Evolutionary conservation across 345 rosid species (phyloP).

Genomic region (Balakata baccata): DNA sequence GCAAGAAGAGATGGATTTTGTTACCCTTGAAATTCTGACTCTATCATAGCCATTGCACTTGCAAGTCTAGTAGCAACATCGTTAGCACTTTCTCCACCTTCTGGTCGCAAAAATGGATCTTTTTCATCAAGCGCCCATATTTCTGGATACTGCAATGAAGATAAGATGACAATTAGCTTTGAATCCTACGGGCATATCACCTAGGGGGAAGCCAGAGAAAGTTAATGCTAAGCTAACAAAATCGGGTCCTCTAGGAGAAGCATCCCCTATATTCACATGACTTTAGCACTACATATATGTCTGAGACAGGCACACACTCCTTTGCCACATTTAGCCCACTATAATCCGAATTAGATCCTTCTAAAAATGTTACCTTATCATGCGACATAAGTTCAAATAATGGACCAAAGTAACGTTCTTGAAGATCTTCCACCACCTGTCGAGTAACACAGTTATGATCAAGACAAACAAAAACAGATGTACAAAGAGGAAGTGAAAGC

Average conservation of each 20-base stretch:
- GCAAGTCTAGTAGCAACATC: constrained; percentile 78
- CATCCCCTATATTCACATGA: not conserved
- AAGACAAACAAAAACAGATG: not conserved
- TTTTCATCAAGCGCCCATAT: constrained; percentile 87
- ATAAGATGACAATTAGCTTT: constrained; percentile 9
- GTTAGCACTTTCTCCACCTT: constrained; percentile 85
- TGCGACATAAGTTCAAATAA: constrained; percentile 71
- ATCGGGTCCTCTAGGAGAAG: not conserved
- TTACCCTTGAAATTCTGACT: constrained; percentile 76
- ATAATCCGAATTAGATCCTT: not conserved
- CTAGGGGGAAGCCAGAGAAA: not conserved
- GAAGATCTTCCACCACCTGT: constrained; percentile 73
- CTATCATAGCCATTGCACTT: constrained; percentile 46
- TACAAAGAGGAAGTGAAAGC: not conserved
- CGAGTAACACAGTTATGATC: constrained; percentile 5
- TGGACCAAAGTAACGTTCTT: constrained; percentile 93
- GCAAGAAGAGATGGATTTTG: constrained; percentile 12
- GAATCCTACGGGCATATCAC: not conserved
- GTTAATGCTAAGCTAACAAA: not conserved
- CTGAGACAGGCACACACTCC: not conserved
- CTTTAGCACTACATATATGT: not conserved
- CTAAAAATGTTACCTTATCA: constrained; percentile 51
- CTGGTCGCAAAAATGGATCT: constrained; percentile 63
- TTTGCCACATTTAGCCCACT: not conserved
- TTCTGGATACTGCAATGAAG: constrained; percentile 53